These are phyloP conservation scores for Pyronema omphalodes DNA, from an alignment of 495 filamentous ascomycete genomes.

Conservation along the genomic window DNA sequence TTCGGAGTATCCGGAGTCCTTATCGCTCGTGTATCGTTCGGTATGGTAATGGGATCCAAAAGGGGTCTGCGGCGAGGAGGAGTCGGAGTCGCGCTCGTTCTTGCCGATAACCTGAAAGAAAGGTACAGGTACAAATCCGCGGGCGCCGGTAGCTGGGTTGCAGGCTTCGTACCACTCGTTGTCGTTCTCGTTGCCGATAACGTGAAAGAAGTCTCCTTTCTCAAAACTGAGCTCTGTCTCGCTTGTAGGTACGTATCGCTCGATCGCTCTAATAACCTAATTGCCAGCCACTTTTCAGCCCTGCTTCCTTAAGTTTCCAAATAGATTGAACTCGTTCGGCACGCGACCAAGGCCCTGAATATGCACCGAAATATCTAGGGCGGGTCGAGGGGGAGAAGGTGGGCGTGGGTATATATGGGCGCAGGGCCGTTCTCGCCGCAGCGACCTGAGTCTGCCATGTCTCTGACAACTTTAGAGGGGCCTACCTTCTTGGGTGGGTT, in stretches of 20 bases:
- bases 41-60: background rate
- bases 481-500: conserved; percentile 89
- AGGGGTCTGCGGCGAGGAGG: conserved; percentile 40
- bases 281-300: conserved; percentile 8
- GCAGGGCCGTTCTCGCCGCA: background rate
- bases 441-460: background rate
- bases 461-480: background rate
- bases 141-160: conserved; percentile 76
- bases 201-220: conserved; percentile 95
- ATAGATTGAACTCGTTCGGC: conserved; percentile 2
- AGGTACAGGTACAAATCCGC: conserved; percentile 78
- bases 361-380: background rate
- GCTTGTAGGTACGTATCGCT: conserved; percentile 66
- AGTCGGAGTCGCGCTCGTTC: conserved; percentile 69
- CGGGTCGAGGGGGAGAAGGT: background rate
- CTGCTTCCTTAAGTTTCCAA: background rate
- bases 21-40: conserved; percentile 37
- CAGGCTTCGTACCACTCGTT: conserved; percentile 95
- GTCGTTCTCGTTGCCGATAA: conserved; percentile 91
- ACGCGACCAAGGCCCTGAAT: background rate
- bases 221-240: conserved; percentile 73
- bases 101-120: conserved; percentile 87
- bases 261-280: conserved; percentile 91
- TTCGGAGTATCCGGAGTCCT: conserved; percentile 74
- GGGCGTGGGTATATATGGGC: background rate